Conservation (phyloP, 768 basidiomycete genomes). For the Tulasnella sp. region DNA sequence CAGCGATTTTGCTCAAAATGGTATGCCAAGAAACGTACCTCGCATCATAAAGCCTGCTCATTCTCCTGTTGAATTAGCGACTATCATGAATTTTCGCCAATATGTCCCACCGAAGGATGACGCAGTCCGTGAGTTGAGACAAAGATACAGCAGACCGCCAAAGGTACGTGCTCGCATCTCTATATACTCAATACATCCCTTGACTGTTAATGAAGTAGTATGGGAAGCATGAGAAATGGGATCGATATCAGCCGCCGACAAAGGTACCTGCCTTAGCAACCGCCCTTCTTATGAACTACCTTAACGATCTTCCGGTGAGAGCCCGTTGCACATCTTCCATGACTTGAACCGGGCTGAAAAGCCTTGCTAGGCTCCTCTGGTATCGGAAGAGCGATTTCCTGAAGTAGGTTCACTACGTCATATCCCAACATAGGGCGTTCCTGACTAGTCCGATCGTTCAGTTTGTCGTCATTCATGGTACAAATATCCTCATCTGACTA, state of each 20-base stretch:
- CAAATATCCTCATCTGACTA: background rate
- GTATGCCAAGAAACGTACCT: background rate
- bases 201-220: background rate
- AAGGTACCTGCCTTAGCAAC: background rate
- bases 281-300: background rate
- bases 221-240: background rate
- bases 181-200: background rate
- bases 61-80: background rate
- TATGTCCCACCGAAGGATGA: background rate
- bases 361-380: background rate
- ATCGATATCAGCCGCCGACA: background rate
- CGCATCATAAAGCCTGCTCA: background rate
- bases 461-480: background rate
- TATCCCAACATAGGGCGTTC: background rate
- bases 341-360: background rate
- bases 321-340: background rate
- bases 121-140: background rate
- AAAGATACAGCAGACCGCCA: background rate
- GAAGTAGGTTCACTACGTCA: background rate
- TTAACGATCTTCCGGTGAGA: background rate
- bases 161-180: background rate
- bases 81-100: background rate
- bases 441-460: background rate
- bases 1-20: background rate
- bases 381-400: background rate